Conservation (phyloP, 176 grass and related monocot genomes). For the Triticum aestivum region DNA sequence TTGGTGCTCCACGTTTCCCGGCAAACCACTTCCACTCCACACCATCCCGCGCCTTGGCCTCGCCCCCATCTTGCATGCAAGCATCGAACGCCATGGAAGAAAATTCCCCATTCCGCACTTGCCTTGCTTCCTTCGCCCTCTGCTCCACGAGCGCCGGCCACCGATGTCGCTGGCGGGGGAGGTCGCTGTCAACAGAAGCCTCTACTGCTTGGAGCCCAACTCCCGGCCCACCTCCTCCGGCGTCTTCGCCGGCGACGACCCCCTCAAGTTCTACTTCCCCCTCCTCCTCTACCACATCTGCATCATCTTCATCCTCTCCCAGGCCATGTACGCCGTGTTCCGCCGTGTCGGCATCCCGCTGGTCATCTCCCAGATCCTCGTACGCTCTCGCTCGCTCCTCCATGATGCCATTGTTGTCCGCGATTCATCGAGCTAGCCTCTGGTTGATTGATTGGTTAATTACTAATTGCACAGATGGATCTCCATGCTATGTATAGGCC, state of each 20-base stretch:
- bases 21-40: slow-evolving; percentile 8
- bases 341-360: slow-evolving; percentile 38
- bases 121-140: background rate
- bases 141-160: background rate
- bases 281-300: slow-evolving; percentile 63
- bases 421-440: background rate
- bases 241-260: slow-evolving; percentile 72
- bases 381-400: too few relatives aligned
- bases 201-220: slow-evolving; percentile 49
- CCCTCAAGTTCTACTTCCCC: slow-evolving; percentile 77
- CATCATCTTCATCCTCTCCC: slow-evolving; percentile 47
- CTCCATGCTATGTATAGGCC: slow-evolving; percentile 33
- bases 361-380: slow-evolving; percentile 78
- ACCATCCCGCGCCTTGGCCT: background rate
- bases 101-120: slow-evolving; percentile 2
- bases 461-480: slow-evolving; percentile 13
- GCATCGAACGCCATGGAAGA: slow-evolving; percentile 11
- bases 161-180: slow-evolving; percentile 19
- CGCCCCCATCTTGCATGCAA: slow-evolving; percentile 15
- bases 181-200: background rate
- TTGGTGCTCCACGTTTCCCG: slow-evolving; percentile 39
- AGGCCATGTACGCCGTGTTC: slow-evolving; percentile 39
- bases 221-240: slow-evolving; percentile 60
- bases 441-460: background rate
- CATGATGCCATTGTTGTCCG: background rate